Evolutionary conservation across 192 early-diverging fungal species (phyloP), one percentile per base, ranked within the genome.

Genomic region (Thamnidium elegans): DNA sequence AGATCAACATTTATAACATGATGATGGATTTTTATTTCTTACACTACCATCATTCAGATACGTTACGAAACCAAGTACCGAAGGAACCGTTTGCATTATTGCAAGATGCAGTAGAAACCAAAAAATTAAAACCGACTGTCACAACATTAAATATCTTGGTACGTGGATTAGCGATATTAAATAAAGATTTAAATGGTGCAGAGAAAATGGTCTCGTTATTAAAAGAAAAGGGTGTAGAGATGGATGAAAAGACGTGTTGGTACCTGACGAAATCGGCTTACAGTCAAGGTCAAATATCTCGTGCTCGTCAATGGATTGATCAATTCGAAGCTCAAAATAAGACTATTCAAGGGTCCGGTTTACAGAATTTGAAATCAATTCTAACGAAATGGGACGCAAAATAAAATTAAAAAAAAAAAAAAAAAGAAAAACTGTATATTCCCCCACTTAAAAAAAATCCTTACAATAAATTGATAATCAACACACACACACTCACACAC

Each of bases 11-110:
- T 26, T 68, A 73, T 31, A 68, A 68, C 32, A 68, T 59, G 21
- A 68, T 73, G 62, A 68, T 73, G 55, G 56, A 73, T 20, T 62
- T 55, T 17, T 73, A 68, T 45, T 73, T 68, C 17, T 21, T 64
- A 45, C 46, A 67, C 20, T 43, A 68, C 20, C 62, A 68, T 26
- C 50, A 52, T 17, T 47, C 63, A 34, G 19, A 15, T 6, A 55
- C 13, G 34, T 11, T 52, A 55, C 46, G 26, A 17, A 17, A 31
- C 5, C 20, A 8, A 17, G 45, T 63, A 15, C 71, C 66, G 9
- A 45, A 15, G 1, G 63, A 66, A 20, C 56, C 64, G 0, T 73
- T 64, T 42, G 15, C 6, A 0, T 46, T 73, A 7, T 54, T 73
- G 1, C 17, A 56, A 5, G 58, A 68, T 42, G 68, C 62, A 34